These are phyloP conservation scores for Plasmodium falciparum DNA, from an alignment of 169 alveolate genomes.

Conservation along the genomic window DNA sequence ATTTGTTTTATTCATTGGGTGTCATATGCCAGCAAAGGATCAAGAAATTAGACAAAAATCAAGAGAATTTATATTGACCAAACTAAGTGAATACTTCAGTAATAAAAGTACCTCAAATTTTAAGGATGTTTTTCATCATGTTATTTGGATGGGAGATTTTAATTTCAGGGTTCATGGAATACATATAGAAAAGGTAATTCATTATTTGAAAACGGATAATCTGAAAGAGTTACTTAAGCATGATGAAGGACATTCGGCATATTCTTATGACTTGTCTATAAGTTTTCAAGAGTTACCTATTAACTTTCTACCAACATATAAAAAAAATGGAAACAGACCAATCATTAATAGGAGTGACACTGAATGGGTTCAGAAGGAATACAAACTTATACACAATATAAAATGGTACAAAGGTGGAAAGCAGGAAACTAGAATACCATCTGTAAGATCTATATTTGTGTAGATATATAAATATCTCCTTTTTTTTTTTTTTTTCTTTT, in stretches of 20 bases:
- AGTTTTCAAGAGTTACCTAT: conserved; percentile 86
- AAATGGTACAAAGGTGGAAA: conserved; percentile 89
- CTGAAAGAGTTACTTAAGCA: conserved; percentile 51
- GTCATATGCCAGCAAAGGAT: conserved; percentile 88
- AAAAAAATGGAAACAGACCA: conserved; percentile 87
- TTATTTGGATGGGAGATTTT: conserved; percentile 92
- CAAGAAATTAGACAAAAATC: conserved; percentile 84
- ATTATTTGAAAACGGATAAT: conserved; percentile 54
- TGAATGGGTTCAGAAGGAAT: conserved; percentile 87
- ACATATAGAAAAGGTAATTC: conserved; percentile 74
- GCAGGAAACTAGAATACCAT: conserved; percentile 85
- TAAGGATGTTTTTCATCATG: conserved; percentile 89
- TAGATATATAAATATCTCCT: background rate
- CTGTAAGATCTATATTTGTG: conserved; percentile 55
- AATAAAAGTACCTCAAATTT: conserved; percentile 78
- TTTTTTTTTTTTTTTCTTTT: too few relatives aligned
- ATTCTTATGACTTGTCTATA: conserved; percentile 72
- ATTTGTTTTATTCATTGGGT: conserved; percentile 86
- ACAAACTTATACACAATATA: conserved; percentile 81
- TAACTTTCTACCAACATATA: conserved; percentile 87
- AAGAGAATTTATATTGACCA: conserved; percentile 77
- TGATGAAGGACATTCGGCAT: conserved; percentile 46
- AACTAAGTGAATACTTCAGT: conserved; percentile 82
- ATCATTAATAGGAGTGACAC: conserved; percentile 77
- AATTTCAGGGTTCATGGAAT: conserved; percentile 82